Evolutionary conservation across 2,329 filamentous ascomycete species (phyloP).

Genomic region (Ophiostoma ips): DNA sequence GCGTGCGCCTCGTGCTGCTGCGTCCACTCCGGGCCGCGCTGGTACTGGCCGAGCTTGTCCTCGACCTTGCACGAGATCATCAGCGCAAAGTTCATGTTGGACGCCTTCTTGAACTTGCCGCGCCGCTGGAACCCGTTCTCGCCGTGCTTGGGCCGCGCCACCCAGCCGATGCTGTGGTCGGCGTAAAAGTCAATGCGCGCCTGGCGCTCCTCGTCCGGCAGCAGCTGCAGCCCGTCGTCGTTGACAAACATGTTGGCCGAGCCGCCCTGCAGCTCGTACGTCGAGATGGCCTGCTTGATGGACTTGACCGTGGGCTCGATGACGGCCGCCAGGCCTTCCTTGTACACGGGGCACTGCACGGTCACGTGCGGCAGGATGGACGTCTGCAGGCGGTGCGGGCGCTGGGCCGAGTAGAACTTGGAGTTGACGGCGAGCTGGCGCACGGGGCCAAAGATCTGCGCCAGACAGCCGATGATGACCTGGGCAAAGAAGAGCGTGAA

Average conservation of each 20-base stretch:
- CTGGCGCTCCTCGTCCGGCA: slow-evolving; percentile 46
- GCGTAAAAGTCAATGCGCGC: slow-evolving; percentile 55
- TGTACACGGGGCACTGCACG: slow-evolving; percentile 80
- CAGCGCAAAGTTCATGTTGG: slow-evolving; percentile 59
- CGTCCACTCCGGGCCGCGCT: slow-evolving; percentile 48
- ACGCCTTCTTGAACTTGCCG: slow-evolving; percentile 58
- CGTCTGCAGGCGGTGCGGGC: slow-evolving; percentile 46
- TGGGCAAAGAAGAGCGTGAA: slow-evolving; percentile 73
- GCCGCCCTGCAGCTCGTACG: slow-evolving; percentile 65
- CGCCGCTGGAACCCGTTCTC: slow-evolving; percentile 47
- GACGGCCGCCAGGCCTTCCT: slow-evolving; percentile 63
- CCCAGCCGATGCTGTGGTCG: slow-evolving; percentile 56
- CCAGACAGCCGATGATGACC: slow-evolving; percentile 61
- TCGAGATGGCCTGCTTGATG: slow-evolving; percentile 63
- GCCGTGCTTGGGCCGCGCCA: slow-evolving; percentile 49
- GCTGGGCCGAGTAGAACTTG: slow-evolving; percentile 66
- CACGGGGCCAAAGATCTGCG: slow-evolving; percentile 64
- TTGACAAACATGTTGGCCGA: slow-evolving; percentile 67
- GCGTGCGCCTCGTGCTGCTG: slow-evolving; percentile 53
- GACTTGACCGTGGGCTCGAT: slow-evolving; percentile 66
- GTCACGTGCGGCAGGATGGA: slow-evolving; percentile 56
- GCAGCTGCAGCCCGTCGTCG: slow-evolving; percentile 58
- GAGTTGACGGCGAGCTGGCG: slow-evolving; percentile 62
- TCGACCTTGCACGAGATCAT: slow-evolving; percentile 58
- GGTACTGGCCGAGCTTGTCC: slow-evolving; percentile 46